phyloP scores from a whole-genome alignment of 257 asterid genomes.

The Salvia splendens region DNA sequence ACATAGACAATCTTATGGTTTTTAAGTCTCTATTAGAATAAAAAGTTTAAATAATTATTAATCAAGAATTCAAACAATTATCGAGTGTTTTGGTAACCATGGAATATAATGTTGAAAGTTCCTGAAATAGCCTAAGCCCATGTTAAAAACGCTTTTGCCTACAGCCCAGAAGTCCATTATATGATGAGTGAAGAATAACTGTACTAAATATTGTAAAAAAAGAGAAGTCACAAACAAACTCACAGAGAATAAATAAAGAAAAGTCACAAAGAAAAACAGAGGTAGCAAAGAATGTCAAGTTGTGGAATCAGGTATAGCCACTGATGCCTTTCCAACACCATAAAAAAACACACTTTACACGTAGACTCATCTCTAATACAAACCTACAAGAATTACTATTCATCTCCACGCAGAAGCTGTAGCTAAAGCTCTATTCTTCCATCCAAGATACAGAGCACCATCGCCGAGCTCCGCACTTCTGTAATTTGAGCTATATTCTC shows the following conservation, averaged over 20 bases:
- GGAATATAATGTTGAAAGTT: too few relatives aligned
- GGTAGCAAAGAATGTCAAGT: neutral
- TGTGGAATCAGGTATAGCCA: neutral
- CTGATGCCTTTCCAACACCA: neutral
- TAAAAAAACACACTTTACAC: conserved; percentile 31
- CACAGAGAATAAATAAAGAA: neutral
- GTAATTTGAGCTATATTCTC: conserved; percentile 62
- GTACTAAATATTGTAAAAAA: too few relatives aligned
- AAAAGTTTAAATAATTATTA: too few relatives aligned
- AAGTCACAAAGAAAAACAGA: neutral
- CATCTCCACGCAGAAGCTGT: conserved; percentile 85
- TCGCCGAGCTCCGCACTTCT: conserved; percentile 46
- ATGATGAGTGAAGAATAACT: too few relatives aligned
- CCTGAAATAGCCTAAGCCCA: too few relatives aligned
- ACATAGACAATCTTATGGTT: too few relatives aligned
- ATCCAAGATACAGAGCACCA: conserved; percentile 78
- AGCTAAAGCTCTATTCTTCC: conserved; percentile 74
- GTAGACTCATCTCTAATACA: neutral
- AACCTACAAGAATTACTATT: neutral
- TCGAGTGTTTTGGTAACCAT: too few relatives aligned
- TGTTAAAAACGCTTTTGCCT: too few relatives aligned
- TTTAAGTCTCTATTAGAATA: too few relatives aligned
- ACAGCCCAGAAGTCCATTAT: too few relatives aligned
- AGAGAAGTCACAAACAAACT: neutral
- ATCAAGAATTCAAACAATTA: too few relatives aligned